Base-by-base conservation (phyloP, 805 yeast species). In the Suhomyces kilbournensis region DNA sequence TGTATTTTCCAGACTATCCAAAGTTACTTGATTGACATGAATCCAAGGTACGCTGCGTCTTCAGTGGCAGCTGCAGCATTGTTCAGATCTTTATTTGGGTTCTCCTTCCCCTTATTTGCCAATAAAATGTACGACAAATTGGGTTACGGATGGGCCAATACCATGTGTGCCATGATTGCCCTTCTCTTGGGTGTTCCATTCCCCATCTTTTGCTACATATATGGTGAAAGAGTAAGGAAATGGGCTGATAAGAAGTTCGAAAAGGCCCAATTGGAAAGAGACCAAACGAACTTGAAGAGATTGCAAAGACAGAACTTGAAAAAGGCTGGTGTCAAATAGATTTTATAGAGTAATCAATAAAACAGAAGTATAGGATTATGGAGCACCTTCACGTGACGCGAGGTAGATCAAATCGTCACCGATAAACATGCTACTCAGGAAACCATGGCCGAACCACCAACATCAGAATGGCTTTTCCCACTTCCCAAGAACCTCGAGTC, bases 71-170 rank as follows among this genome's bases (percentile, higher is more conserved):
- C 90, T 0, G 87, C 86, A 3, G 82, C 90, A 0, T 78, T 86
- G 55, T 79, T 83, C 60, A 74, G 94, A 60, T 83, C 90, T 4
- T 64, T 79, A 43, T 77, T 86, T 60, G 93, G 92, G 1, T 86
- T 84, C 50, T 74, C 80, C 9, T 85, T 87, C 70, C 94, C 91
- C 6, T 68, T 85, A 42, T 83, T 84, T 65, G 88, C 86, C 2
- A 66, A 73, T 7, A 69, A 76, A 7, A 80, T 86, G 85, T 86
- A 83, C 63, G 67, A 66, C 45, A 65, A 53, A 8, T 65, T 86
- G 44, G 85, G 85, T 19, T 84, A 83, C 58, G 89, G 88, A 4
- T 85, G 90, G 90, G 88, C 88, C 22, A 80, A 81, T 61, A 79
- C 88, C 0, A 63, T 86, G 59, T 81, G 84, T 64, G 90, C 79